A percentile compares a stretch with the other conserved stretches of the same genome.
These are phyloP conservation scores for Tulasnella sp. DNA, from an alignment of 768 basidiomycete genomes.

Conservation along the genomic window DNA sequence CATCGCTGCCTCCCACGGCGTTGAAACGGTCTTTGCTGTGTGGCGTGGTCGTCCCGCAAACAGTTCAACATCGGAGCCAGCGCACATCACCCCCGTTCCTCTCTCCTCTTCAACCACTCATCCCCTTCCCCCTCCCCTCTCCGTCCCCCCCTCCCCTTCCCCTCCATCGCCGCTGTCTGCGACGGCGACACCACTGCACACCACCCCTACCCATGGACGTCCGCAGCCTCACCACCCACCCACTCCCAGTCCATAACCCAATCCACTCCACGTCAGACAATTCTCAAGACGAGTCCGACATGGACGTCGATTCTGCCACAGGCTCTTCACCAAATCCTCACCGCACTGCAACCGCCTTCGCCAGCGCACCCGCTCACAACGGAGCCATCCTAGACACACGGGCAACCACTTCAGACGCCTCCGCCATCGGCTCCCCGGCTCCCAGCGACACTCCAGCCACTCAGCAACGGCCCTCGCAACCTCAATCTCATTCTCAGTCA, in stretches of 20 bases:
- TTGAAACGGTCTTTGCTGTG: slow-evolving; percentile 7
- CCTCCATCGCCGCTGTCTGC: slow-evolving; percentile 31
- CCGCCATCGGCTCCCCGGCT: slow-evolving; percentile 36
- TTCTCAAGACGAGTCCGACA: slow-evolving; percentile 41
- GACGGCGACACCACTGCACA: slow-evolving; percentile 26
- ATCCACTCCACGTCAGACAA: slow-evolving; percentile 16
- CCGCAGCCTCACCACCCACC: slow-evolving; percentile 27
- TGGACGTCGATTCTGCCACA: slow-evolving; percentile 40
- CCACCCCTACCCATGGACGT: slow-evolving; percentile 33
- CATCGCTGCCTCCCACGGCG: slow-evolving; percentile 18
- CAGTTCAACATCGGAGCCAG: slow-evolving; percentile 15
- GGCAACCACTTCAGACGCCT: slow-evolving; percentile 16
- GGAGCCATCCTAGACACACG: not conserved
- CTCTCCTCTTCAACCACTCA: slow-evolving; percentile 33
- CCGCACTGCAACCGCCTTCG: not conserved
- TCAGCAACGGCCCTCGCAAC: slow-evolving; percentile 19
- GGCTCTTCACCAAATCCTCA: slow-evolving; percentile 39
- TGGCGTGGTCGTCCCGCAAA: slow-evolving; percentile 17
- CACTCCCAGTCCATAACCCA: slow-evolving; percentile 27
- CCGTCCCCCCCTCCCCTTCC: slow-evolving; percentile 35
- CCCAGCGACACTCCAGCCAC: slow-evolving; percentile 40
- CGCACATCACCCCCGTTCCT: slow-evolving; percentile 33
- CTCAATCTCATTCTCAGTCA: slow-evolving; percentile 31
- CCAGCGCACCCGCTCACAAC: slow-evolving; percentile 5
- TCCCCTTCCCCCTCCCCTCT: slow-evolving; percentile 31